Percentiles rank a stretch among this genome's conserved stretches.
Evolutionary conservation across 2,329 filamentous ascomycete species (phyloP).

Genomic region (Cladophialophora yegresii): DNA sequence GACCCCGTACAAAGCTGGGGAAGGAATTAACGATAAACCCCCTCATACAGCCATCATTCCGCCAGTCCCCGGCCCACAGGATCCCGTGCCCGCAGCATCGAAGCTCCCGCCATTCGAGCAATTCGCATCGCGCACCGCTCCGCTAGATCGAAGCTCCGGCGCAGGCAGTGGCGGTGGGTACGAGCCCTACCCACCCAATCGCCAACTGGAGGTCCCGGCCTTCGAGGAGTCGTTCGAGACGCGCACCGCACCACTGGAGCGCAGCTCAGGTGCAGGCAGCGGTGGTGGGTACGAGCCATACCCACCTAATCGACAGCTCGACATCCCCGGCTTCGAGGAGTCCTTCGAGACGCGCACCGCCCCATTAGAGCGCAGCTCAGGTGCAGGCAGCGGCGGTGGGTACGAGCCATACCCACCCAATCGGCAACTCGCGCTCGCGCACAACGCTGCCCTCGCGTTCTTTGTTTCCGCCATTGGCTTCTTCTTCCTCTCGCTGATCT

Average conservation of each 20-base stretch:
- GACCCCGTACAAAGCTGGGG: neutral
- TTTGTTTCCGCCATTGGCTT: conserved; percentile 20
- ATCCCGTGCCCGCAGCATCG: too few species aligned
- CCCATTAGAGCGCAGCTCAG: neutral
- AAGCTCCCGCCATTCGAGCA: neutral
- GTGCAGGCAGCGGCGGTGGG: neutral
- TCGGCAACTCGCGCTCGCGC: neutral
- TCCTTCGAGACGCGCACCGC: neutral
- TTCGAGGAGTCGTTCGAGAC: neutral
- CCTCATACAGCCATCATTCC: neutral
- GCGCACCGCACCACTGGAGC: too few species aligned
- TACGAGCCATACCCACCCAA: neutral
- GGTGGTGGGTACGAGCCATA: too few species aligned
- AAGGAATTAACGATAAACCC: neutral
- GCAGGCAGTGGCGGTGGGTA: too few species aligned
- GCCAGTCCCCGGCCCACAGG: too few species aligned
- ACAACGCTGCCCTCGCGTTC: conserved; percentile 10
- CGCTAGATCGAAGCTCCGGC: too few species aligned
- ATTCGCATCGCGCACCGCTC: too few species aligned
- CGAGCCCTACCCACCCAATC: too few species aligned
- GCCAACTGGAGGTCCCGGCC: too few species aligned
- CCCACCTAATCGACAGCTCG: too few species aligned
- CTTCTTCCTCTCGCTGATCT: conserved; percentile 19
- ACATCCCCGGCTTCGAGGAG: neutral
- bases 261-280: too few species aligned